Conservation (phyloP, 768 basidiomycete genomes). For the Rhodotorula taiwanensis region DNA sequence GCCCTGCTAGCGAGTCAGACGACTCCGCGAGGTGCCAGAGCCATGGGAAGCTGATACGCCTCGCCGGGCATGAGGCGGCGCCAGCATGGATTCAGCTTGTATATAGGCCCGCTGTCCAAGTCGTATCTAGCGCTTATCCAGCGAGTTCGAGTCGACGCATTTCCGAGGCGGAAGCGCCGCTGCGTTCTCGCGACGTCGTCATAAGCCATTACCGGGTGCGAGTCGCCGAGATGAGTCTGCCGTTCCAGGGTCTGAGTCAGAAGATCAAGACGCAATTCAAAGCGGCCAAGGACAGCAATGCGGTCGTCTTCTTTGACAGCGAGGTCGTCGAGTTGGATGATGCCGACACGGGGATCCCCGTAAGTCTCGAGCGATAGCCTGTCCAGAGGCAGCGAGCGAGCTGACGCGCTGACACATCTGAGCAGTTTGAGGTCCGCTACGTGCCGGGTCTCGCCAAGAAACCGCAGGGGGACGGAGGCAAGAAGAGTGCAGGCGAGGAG, state of each 20-base stretch:
- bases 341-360: conserved; percentile 27
- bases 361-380: neutral
- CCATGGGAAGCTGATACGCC: too few species aligned
- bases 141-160: too few species aligned
- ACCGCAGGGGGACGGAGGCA: conserved; percentile 43
- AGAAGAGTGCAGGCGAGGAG: conserved; percentile 48
- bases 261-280: conserved; percentile 28
- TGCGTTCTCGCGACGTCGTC: too few species aligned
- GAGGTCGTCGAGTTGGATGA: conserved; percentile 29
- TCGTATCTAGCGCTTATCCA: too few species aligned
- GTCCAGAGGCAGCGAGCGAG: too few species aligned
- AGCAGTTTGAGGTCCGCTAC: conserved; percentile 82
- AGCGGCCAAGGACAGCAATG: neutral
- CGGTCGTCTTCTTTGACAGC: conserved; percentile 19
- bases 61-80: too few species aligned
- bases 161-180: too few species aligned
- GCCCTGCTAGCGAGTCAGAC: too few species aligned
- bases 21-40: too few species aligned
- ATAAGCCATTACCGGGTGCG: too few species aligned
- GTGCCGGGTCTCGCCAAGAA: conserved; percentile 83
- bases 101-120: too few species aligned
- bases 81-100: too few species aligned
- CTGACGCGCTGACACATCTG: conserved; percentile 4
- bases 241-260: conserved; percentile 13
- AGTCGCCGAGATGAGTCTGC: neutral